Base-by-base conservation (phyloP, 2,329 filamentous ascomycete species). In the Fusarium drepaniforme region DNA sequence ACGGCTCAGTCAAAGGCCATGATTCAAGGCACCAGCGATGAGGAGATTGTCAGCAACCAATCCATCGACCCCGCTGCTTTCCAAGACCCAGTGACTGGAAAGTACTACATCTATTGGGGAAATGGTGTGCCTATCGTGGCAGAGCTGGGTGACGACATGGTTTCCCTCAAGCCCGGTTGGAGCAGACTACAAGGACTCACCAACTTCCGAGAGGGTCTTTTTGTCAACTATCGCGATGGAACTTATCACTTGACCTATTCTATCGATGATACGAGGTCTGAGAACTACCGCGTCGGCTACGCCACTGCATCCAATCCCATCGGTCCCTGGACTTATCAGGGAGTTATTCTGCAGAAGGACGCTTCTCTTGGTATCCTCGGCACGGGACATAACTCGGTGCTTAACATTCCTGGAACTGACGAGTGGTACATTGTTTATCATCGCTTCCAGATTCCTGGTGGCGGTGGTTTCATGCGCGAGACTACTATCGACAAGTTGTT, bases 51-150 rank as follows among this genome's bases (percentile, higher is more conserved):
- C 3, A 82, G 79, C 2, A 78, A 79, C 0, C 77, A 78, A 53
- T 89, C 89, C 38, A 93, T 93, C 68, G 91, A 93, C 65, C 90
- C 91, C 0, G 90, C 88, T 1, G 86, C 85, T 0, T 92, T 93
- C 74, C 85, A 89, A 1, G 91, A 93, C 68, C 90, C 90, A 0
- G 86, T 79, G 1, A 82, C 90, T 46, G 89, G 88, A 3, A 84
- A 86, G 44, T 90, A 88, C 64, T 93, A 91, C 71, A 77, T 93
- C 8, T 93, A 91, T 80, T 92, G 92, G 82, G 91, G 91, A 6
- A 88, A 88, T 60, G 84, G 86, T 1, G 69, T 69, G 0, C 82
- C 85, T 0, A 66, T 88, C 0, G 77, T 83, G 18, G 86, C 86
- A 0, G 83, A 87, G 72, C 75, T 88, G 0, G 80, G 79, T 38